These are phyloP conservation scores for Chaetomium tenue DNA, from an alignment of 495 filamentous ascomycete species.

Conservation along the genomic window DNA sequence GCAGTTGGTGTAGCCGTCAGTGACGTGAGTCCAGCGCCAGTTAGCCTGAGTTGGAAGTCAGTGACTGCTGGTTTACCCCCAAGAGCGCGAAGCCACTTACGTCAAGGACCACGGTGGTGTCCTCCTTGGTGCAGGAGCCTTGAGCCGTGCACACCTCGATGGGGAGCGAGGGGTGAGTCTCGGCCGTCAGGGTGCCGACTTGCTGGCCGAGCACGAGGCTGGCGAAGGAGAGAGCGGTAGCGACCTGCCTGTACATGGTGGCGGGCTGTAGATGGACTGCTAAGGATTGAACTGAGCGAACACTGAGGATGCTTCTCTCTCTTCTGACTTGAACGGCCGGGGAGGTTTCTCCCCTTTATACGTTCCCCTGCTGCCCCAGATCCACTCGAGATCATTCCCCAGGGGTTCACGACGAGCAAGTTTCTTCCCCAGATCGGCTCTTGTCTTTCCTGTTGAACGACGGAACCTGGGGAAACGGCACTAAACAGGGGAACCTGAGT, in stretches of 20 bases:
- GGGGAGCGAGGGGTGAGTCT: constrained; percentile 57
- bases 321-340: not conserved
- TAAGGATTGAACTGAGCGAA: not conserved
- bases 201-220: constrained; percentile 49
- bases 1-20: constrained; percentile 59
- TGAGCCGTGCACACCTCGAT: constrained; percentile 52
- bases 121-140: constrained; percentile 52
- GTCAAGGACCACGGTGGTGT: constrained; percentile 58
- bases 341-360: not conserved
- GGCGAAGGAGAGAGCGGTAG: constrained; percentile 38
- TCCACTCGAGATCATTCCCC: too few relatives aligned
- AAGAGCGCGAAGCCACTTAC: constrained; percentile 17
- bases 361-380: not conserved
- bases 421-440: not conserved
- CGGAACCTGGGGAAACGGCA: constrained; percentile 7
- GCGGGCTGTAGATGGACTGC: not conserved
- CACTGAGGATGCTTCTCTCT: constrained; percentile 7
- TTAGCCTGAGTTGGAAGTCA: constrained; percentile 42
- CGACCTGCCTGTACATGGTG: constrained; percentile 27
- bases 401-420: not conserved
- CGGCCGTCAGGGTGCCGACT: constrained; percentile 48
- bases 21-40: constrained; percentile 66
- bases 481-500: not conserved
- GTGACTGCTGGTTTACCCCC: not conserved
- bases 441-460: not conserved